Evolutionary conservation across 2,329 filamentous ascomycete species (phyloP).

Genomic region (Ascochyta lentis): DNA sequence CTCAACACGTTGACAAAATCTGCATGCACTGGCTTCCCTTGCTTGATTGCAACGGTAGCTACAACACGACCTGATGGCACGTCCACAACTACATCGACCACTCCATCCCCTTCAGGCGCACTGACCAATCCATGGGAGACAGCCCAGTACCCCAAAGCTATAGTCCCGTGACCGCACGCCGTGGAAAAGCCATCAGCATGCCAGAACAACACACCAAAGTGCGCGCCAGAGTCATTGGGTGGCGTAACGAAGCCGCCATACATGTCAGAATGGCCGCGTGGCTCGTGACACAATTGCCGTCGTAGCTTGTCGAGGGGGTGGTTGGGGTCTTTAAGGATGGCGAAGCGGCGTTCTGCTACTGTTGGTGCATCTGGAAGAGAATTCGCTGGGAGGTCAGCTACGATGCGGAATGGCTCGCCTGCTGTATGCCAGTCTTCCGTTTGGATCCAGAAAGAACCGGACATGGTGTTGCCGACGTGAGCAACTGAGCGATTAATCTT

Average conservation of each 20-base stretch:
- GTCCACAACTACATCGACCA: slow-evolving; percentile 15
- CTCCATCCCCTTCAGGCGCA: neutral
- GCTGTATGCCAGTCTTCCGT: slow-evolving; percentile 21
- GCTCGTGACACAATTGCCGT: slow-evolving; percentile 45
- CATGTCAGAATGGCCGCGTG: slow-evolving; percentile 60
- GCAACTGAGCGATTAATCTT: too few relatives aligned
- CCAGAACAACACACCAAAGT: slow-evolving; percentile 58
- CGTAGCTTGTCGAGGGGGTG: slow-evolving; percentile 14
- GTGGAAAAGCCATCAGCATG: slow-evolving; percentile 59
- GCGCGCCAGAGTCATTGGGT: slow-evolving; percentile 54
- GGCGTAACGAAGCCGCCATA: slow-evolving; percentile 56
- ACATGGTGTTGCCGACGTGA: too few relatives aligned
- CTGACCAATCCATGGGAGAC: slow-evolving; percentile 6
- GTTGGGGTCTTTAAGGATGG: slow-evolving; percentile 1
- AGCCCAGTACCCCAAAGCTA: slow-evolving; percentile 52
- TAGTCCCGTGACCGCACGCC: slow-evolving; percentile 61
- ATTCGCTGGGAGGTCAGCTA: neutral
- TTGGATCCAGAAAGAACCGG: slow-evolving; percentile 12
- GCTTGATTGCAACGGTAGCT: neutral
- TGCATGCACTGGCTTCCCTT: slow-evolving; percentile 13
- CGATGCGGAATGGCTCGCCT: slow-evolving; percentile 20
- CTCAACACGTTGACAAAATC: slow-evolving; percentile 20
- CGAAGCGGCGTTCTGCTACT: slow-evolving; percentile 12
- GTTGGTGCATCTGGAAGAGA: slow-evolving; percentile 5
- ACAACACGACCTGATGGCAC: slow-evolving; percentile 19